Percentiles rank a stretch among this genome's conserved stretches.
Conservation (phyloP, 2,329 filamentous ascomycete genomes). For the Chaetomiaceae sp. region DNA sequence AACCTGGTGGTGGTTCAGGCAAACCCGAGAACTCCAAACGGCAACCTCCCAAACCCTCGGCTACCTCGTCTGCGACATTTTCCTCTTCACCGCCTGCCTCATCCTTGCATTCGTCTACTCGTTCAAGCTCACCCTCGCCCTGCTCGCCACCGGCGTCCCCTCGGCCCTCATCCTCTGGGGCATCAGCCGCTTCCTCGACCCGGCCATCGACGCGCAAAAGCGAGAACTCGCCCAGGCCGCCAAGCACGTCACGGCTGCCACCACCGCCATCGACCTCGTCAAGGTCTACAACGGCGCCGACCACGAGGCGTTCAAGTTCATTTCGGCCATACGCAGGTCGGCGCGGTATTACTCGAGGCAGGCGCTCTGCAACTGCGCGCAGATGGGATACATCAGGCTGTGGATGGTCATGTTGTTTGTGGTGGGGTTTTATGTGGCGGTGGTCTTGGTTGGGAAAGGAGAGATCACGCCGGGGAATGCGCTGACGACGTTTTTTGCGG, state of each 20-base stretch:
- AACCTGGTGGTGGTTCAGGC: conserved; percentile 44
- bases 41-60: conserved; percentile 78
- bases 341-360: conserved; percentile 62
- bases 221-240: conserved; percentile 63
- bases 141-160: conserved; percentile 68
- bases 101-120: conserved; percentile 71
- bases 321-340: conserved; percentile 51
- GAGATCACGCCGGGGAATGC: conserved; percentile 60
- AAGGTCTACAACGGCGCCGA: conserved; percentile 78
- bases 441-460: conserved; percentile 60
- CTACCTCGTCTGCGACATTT: conserved; percentile 57
- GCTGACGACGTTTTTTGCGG: conserved; percentile 81
- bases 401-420: conserved; percentile 77
- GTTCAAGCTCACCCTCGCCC: conserved; percentile 78
- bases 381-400: conserved; percentile 69
- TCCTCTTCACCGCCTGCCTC: conserved; percentile 63
- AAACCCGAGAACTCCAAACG: conserved; percentile 75
- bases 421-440: conserved; percentile 85
- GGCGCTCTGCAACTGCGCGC: conserved; percentile 63
- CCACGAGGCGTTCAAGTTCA: conserved; percentile 65
- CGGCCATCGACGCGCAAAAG: conserved; percentile 66
- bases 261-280: conserved; percentile 75
- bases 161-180: conserved; percentile 57
- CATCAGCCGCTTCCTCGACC: conserved; percentile 57
- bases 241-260: conserved; percentile 64